These are phyloP conservation scores for Nitzschia sp. DNA, from an alignment of 108 stramenopile species.

Conservation along the genomic window DNA sequence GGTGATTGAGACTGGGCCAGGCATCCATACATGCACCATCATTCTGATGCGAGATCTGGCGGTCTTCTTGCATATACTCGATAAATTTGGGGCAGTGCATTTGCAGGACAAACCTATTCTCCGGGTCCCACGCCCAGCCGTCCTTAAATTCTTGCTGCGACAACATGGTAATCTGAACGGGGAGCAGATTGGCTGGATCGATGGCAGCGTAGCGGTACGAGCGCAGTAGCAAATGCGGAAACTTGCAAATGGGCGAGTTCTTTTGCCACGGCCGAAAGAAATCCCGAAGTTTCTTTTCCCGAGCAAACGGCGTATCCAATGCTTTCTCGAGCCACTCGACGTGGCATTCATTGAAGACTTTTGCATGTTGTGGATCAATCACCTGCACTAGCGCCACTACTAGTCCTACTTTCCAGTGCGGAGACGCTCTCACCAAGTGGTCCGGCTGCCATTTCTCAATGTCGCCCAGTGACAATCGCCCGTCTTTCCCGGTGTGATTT, in stretches of 20 bases:
- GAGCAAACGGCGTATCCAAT: constrained; percentile 12
- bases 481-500: background rate
- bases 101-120: constrained; percentile 12
- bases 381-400: constrained; percentile 25
- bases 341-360: constrained; percentile 11
- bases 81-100: constrained; percentile 27
- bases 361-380: background rate
- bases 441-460: constrained; percentile 33
- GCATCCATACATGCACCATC: constrained; percentile 21
- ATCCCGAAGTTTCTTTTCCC: background rate
- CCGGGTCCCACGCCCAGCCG: background rate
- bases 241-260: constrained; percentile 3
- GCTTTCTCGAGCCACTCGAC: constrained; percentile 33
- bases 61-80: background rate
- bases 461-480: background rate
- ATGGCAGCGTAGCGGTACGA: constrained; percentile 5
- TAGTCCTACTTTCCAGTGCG: constrained; percentile 36
- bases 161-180: constrained; percentile 21
- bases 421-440: constrained; percentile 27
- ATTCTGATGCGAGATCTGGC: background rate
- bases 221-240: constrained; percentile 28
- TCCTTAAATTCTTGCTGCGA: constrained; percentile 14
- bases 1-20: constrained; percentile 28
- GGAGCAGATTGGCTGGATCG: constrained; percentile 15
- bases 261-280: constrained; percentile 23